These are phyloP conservation scores for Marasmius tenuissimus DNA, from an alignment of 1,284 basidiomycete species.

Conservation along the genomic window DNA sequence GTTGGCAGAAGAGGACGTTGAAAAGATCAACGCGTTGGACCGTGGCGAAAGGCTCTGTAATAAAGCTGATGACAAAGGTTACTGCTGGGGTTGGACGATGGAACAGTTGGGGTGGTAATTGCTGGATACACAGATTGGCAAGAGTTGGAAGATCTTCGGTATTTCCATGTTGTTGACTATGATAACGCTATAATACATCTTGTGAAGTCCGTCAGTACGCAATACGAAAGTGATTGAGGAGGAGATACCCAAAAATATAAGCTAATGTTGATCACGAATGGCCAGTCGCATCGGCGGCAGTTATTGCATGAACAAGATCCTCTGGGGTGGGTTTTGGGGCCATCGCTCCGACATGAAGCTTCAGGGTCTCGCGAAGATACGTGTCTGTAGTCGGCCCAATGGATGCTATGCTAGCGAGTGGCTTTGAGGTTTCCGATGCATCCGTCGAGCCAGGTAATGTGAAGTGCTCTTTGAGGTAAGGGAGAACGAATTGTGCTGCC, in stretches of 20 bases:
- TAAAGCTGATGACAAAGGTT: slow-evolving; percentile 27
- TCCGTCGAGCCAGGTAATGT: slow-evolving; percentile 17
- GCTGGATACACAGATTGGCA: not conserved
- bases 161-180: not conserved
- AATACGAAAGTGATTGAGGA: too few relatives aligned
- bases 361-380: slow-evolving; percentile 47
- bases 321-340: slow-evolving; percentile 58
- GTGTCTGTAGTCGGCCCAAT: slow-evolving; percentile 69
- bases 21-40: slow-evolving; percentile 31
- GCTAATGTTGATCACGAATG: too few relatives aligned
- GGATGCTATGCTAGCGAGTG: slow-evolving; percentile 41
- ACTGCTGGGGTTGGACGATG: slow-evolving; percentile 31
- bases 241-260: too few relatives aligned
- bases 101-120: slow-evolving; percentile 34
- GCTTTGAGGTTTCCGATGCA: not conserved
- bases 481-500: slow-evolving; percentile 56
- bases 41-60: slow-evolving; percentile 33
- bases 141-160: not conserved
- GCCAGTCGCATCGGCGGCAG: not conserved
- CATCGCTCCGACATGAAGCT: slow-evolving; percentile 51
- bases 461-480: slow-evolving; percentile 50
- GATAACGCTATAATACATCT: not conserved
- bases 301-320: slow-evolving; percentile 42
- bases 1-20: slow-evolving; percentile 30
- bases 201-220: too few relatives aligned